A percentile compares a stretch with the other conserved stretches of the same genome.
Conservation (phyloP, 352 stramenopile species). For the Pythium chondricola region DNA sequence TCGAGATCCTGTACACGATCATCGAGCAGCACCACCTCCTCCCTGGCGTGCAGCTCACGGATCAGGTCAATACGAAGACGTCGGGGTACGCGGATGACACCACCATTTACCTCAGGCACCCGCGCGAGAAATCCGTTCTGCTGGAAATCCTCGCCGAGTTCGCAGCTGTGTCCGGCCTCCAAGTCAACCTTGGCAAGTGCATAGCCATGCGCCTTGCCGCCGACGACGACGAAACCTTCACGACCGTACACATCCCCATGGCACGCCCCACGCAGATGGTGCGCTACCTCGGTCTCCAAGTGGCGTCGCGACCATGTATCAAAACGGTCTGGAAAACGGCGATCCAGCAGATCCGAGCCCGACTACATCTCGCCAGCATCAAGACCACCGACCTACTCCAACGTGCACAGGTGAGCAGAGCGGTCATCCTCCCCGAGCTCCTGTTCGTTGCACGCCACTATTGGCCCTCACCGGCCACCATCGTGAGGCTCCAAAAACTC, state of each 20-base stretch:
- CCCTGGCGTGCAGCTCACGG: no score
- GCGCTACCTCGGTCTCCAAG: not conserved
- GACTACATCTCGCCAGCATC: not conserved
- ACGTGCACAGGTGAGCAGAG: not conserved
- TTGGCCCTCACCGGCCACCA: not conserved
- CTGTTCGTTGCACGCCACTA: slow-evolving; percentile 1
- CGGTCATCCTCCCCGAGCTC: slow-evolving; percentile 7
- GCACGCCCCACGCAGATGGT: not conserved
- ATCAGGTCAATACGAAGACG: no score
- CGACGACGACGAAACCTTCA: no score
- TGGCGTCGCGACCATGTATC: not conserved
- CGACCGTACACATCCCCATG: not conserved
- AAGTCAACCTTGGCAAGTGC: slow-evolving; percentile 2
- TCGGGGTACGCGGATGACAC: no score
- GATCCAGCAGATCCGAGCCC: not conserved
- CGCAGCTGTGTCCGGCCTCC: not conserved
- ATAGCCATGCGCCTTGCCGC: not conserved
- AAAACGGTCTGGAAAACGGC: not conserved
- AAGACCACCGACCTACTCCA: slow-evolving; percentile 9
- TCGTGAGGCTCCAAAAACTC: not conserved
- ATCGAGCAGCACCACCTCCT: no score
- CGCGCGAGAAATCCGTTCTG: no score
- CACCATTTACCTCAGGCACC: no score
- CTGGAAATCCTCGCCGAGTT: no score
- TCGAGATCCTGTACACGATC: slow-evolving; percentile 2